Conservation (phyloP, 2,329 filamentous ascomycete genomes). For the Colletotrichum shisoi region DNA sequence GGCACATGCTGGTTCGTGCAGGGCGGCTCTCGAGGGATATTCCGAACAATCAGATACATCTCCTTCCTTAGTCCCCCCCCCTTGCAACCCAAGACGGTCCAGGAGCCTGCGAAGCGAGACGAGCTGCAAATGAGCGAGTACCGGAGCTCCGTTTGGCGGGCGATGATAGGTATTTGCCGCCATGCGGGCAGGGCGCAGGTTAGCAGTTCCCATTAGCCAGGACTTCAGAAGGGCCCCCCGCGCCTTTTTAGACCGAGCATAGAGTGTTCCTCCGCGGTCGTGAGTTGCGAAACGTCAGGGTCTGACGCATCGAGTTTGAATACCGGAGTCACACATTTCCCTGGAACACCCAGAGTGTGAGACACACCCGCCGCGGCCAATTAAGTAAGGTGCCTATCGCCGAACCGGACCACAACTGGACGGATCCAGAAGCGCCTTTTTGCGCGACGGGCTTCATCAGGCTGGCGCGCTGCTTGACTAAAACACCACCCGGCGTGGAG, state of each 20-base stretch:
- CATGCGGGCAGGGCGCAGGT: slow-evolving; percentile 16
- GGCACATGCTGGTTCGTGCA: slow-evolving; percentile 32
- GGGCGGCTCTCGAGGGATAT: slow-evolving; percentile 18
- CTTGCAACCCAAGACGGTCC: slow-evolving; percentile 4
- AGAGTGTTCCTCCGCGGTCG: slow-evolving; percentile 34
- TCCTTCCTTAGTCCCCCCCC: neutral
- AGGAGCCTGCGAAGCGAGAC: slow-evolving; percentile 22
- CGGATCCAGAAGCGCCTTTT: slow-evolving; percentile 38
- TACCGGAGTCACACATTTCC: slow-evolving; percentile 40
- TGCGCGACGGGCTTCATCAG: slow-evolving; percentile 34
- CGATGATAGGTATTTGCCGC: slow-evolving; percentile 24
- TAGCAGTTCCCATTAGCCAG: slow-evolving; percentile 19
- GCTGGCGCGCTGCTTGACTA: slow-evolving; percentile 39
- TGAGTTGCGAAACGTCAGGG: slow-evolving; percentile 38
- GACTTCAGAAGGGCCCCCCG: slow-evolving; percentile 12
- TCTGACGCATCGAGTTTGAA: slow-evolving; percentile 39
- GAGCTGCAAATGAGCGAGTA: slow-evolving; percentile 25
- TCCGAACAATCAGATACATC: slow-evolving; percentile 5
- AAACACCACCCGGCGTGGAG: slow-evolving; percentile 34
- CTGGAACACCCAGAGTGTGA: slow-evolving; percentile 40
- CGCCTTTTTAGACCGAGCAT: slow-evolving; percentile 37
- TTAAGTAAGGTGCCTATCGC: slow-evolving; percentile 37
- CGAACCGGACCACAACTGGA: slow-evolving; percentile 40
- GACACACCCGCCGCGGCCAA: slow-evolving; percentile 36
- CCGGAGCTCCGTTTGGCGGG: slow-evolving; percentile 35